These are phyloP conservation scores for Monascus purpureus DNA, from an alignment of 495 filamentous ascomycete species.

Conservation along the genomic window DNA sequence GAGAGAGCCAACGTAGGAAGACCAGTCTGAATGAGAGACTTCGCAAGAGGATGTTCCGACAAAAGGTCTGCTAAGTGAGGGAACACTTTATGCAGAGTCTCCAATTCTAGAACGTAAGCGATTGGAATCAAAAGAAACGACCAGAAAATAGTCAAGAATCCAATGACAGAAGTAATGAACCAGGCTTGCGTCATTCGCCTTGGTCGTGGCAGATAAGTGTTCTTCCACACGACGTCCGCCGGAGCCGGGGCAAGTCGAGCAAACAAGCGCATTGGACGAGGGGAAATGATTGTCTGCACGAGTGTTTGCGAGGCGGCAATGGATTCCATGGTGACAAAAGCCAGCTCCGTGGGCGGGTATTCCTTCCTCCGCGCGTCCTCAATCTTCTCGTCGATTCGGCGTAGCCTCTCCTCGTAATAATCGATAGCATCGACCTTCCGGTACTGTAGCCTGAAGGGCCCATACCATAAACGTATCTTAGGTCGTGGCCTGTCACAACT, in stretches of 20 bases:
- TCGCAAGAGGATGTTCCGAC: constrained; percentile 46
- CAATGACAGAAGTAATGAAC: constrained; percentile 69
- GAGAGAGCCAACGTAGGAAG: constrained; percentile 75
- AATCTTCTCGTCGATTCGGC: constrained; percentile 67
- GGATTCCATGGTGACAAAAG: constrained; percentile 95
- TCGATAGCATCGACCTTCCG: constrained; percentile 79
- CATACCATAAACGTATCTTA: constrained; percentile 62
- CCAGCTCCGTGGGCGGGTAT: constrained; percentile 64
- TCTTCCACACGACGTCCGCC: constrained; percentile 80
- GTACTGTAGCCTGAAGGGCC: constrained; percentile 56
- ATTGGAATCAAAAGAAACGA: constrained; percentile 69
- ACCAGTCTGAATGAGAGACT: constrained; percentile 72
- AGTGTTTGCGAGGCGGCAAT: constrained; percentile 90
- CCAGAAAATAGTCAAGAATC: constrained; percentile 78
- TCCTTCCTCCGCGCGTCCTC: constrained; percentile 53
- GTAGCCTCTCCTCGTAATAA: constrained; percentile 81
- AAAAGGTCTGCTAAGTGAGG: constrained; percentile 58
- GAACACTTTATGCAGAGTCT: constrained; percentile 58
- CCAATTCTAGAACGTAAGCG: constrained; percentile 61
- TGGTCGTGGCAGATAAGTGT: constrained; percentile 72
- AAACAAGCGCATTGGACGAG: constrained; percentile 69
- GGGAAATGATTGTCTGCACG: constrained; percentile 82
- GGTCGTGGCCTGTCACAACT: constrained; percentile 42
- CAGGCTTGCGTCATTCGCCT: constrained; percentile 63
- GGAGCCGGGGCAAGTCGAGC: constrained; percentile 79